These are phyloP conservation scores for Lactarius psammicola DNA, from an alignment of 768 basidiomycete genomes.

Conservation along the genomic window DNA sequence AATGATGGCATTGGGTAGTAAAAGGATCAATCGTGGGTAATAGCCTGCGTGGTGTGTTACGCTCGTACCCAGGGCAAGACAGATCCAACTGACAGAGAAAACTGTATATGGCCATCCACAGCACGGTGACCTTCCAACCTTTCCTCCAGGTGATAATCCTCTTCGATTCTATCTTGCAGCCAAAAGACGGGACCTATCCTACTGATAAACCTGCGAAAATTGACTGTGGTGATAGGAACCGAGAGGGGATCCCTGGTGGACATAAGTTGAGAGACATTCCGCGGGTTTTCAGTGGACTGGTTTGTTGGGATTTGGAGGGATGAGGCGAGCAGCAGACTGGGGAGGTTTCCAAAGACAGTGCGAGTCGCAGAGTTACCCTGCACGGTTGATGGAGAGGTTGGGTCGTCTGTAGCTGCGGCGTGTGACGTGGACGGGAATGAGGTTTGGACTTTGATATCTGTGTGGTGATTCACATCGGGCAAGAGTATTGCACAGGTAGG, in stretches of 20 bases:
- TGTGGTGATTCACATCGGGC: not conserved
- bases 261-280: slow-evolving; percentile 42
- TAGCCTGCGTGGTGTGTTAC: slow-evolving; percentile 50
- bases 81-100: slow-evolving; percentile 65
- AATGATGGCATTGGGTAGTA: slow-evolving; percentile 63
- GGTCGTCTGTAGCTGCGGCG: slow-evolving; percentile 1
- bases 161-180: slow-evolving; percentile 86
- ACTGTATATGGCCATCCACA: slow-evolving; percentile 74
- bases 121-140: slow-evolving; percentile 65
- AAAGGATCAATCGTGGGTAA: slow-evolving; percentile 67
- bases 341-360: slow-evolving; percentile 26
- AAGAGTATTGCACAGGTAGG: slow-evolving; percentile 24
- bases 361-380: slow-evolving; percentile 14
- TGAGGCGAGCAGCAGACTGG: slow-evolving; percentile 21
- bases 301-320: slow-evolving; percentile 26
- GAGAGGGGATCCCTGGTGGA: slow-evolving; percentile 69
- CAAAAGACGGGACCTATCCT: slow-evolving; percentile 81
- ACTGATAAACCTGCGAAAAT: slow-evolving; percentile 79
- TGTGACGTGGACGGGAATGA: slow-evolving; percentile 13
- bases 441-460: slow-evolving; percentile 7
- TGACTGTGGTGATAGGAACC: slow-evolving; percentile 70
- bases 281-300: slow-evolving; percentile 16
- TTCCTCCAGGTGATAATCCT: slow-evolving; percentile 80
- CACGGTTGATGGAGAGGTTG: not conserved
- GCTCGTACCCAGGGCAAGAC: slow-evolving; percentile 2